phyloP scores from a whole-genome alignment of 1,284 basidiomycete species.

The Marasmius sp. region DNA sequence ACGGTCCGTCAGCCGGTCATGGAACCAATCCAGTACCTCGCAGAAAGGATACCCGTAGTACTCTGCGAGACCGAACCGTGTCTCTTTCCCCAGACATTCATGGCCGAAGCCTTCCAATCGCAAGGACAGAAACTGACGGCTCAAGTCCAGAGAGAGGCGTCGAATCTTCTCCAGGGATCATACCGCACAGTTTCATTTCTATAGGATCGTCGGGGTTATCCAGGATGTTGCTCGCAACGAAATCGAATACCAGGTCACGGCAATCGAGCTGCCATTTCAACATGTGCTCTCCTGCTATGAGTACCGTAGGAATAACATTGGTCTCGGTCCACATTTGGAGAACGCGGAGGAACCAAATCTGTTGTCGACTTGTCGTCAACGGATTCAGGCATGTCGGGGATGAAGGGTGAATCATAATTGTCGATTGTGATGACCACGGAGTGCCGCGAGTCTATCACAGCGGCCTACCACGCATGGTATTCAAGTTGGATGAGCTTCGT shows the following conservation, averaged over 20 bases:
- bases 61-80: neutral
- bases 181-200: neutral
- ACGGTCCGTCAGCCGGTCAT: neutral
- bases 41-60: neutral
- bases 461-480: neutral
- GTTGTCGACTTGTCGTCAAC: neutral
- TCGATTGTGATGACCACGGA: neutral
- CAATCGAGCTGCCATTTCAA: neutral
- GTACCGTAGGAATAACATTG: neutral
- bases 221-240: neutral
- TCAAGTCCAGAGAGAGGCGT: neutral
- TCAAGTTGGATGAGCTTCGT: neutral
- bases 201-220: neutral
- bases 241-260: neutral
- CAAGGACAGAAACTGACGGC: neutral
- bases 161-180: neutral
- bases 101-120: neutral
- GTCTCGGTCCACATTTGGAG: neutral
- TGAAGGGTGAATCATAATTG: neutral
- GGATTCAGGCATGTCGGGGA: neutral
- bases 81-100: neutral
- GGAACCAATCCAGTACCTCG: neutral
- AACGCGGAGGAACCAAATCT: neutral
- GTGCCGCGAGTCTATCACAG: neutral
- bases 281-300: neutral